Evolutionary conservation across 73 alveolate genomes (phyloP).

Genomic region (Halteria grandinella): DNA sequence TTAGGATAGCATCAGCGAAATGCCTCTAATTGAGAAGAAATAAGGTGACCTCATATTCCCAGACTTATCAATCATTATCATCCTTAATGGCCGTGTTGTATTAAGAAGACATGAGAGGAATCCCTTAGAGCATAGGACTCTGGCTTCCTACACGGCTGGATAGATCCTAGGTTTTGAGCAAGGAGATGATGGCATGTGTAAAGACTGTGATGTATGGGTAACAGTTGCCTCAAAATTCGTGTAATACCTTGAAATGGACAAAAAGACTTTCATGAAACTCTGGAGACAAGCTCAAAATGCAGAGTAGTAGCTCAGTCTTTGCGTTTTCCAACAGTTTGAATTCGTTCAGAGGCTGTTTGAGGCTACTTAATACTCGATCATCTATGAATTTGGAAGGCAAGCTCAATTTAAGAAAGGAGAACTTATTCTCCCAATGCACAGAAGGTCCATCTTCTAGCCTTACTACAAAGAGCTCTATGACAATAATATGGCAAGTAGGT

Average conservation of each 20-base stretch:
- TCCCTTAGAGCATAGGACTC: background rate
- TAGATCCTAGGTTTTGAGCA: constrained; percentile 3
- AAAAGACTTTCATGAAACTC: background rate
- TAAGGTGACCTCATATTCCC: constrained; percentile 7
- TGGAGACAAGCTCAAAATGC: background rate
- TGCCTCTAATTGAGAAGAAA: background rate
- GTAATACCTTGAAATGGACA: background rate
- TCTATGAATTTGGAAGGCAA: constrained; percentile 26
- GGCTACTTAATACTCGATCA: background rate
- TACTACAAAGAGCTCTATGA: background rate
- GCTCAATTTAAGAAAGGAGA: constrained; percentile 31
- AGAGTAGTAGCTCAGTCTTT: background rate
- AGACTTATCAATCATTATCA: constrained; percentile 1
- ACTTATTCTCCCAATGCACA: background rate
- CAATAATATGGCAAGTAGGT: background rate
- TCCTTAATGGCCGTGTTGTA: constrained; percentile 32
- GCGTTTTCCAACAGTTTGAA: background rate
- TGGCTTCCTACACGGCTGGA: constrained; percentile 3
- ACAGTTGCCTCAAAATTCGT: constrained; percentile 3
- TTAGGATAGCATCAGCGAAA: background rate
- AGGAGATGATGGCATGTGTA: constrained; percentile 15
- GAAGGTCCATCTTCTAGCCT: constrained; percentile 15
- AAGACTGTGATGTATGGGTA: constrained; percentile 14
- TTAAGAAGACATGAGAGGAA: constrained; percentile 14
- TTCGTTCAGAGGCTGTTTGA: constrained; percentile 15